Evolutionary conservation across 768 basidiomycete genomes (phyloP), one percentile per base, ranked within the genome.

Genomic region (Pluteus cervinus): DNA sequence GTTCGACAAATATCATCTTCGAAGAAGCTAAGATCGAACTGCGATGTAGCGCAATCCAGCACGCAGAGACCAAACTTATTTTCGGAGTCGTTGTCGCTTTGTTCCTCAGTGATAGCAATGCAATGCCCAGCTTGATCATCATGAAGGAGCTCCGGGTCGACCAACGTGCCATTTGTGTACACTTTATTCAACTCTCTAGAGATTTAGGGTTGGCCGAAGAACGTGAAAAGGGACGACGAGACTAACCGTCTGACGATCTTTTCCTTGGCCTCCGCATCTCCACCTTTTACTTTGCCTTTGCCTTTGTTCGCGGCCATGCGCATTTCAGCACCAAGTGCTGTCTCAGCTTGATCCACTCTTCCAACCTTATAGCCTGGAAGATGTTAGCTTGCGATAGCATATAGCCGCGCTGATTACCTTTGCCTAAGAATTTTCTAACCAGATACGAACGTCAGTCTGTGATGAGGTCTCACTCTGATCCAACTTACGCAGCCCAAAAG

Each of bases 101-200:
- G 63, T 12, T 71, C 66, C 52, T 89, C 87, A 5, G 81, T 82
- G 54, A 99, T 79, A 7, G 88, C 82, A 18, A 98, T 76, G 54
- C 94, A 98, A 53, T 99, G 96, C 4, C 88, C 90, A 0, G 91
- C 88, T 60, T 97, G 86, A 44, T 98, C 96, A 41, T 96, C 89
- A 1, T 75, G 83, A 22, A 98, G 69, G 39, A 94, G 79, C 31
- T 84, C 79, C 8, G 81, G 80, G 48, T 99, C 96, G 32, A 97
- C 84, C 17, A 98, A 79, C 0, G 96, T 99, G 2, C 96, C 96
- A 36, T 89, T 89, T 0, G 96, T 99, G 55, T 93, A 87, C 29
- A 99, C 90, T 66, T 93, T 94, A 59, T 87, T 87, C 34, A 99
- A 70, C 51, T 93, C 96, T 33, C 85, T 31, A 21, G 48, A 40